These are phyloP conservation scores for Bipolaris bicolor DNA, from an alignment of 2,329 filamentous ascomycete species.

Conservation along the genomic window DNA sequence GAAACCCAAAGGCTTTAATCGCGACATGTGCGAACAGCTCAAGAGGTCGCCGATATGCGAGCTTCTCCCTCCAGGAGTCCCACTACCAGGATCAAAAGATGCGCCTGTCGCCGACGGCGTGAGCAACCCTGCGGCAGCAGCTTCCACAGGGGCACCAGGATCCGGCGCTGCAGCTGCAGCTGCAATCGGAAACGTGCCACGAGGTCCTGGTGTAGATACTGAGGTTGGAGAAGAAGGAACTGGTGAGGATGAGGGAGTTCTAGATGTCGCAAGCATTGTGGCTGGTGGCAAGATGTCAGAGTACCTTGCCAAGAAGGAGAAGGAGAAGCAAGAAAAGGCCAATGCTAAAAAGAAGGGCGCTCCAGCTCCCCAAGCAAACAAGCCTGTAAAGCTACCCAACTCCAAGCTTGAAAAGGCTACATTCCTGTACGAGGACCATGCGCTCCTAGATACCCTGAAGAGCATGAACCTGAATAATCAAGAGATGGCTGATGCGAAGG, in stretches of 20 bases:
- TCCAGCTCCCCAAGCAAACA: constrained; percentile 66
- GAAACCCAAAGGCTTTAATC: constrained; percentile 60
- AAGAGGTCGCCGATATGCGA: constrained; percentile 69
- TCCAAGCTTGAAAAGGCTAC: constrained; percentile 71
- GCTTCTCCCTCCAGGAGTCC: constrained; percentile 61
- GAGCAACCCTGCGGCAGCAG: constrained; percentile 61
- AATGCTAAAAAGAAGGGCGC: constrained; percentile 64
- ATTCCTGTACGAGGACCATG: constrained; percentile 76
- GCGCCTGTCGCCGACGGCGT: constrained; percentile 46
- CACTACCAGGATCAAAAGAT: constrained; percentile 59
- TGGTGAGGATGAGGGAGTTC: constrained; percentile 70
- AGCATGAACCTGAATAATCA: constrained; percentile 55
- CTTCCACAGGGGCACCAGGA: constrained; percentile 60
- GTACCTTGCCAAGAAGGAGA: constrained; percentile 82
- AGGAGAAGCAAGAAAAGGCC: constrained; percentile 72
- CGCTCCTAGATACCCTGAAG: constrained; percentile 61
- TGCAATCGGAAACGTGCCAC: constrained; percentile 54
- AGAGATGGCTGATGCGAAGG: constrained; percentile 58
- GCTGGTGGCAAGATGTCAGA: constrained; percentile 81
- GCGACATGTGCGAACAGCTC: constrained; percentile 69
- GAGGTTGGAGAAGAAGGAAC: constrained; percentile 60
- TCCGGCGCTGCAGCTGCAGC: constrained; percentile 53
- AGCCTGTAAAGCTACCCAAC: constrained; percentile 70
- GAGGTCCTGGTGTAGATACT: constrained; percentile 61
- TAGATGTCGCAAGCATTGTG: constrained; percentile 85